Conservation (phyloP, 2,329 filamentous ascomycete species). For the Colletotrichum lupini region DNA sequence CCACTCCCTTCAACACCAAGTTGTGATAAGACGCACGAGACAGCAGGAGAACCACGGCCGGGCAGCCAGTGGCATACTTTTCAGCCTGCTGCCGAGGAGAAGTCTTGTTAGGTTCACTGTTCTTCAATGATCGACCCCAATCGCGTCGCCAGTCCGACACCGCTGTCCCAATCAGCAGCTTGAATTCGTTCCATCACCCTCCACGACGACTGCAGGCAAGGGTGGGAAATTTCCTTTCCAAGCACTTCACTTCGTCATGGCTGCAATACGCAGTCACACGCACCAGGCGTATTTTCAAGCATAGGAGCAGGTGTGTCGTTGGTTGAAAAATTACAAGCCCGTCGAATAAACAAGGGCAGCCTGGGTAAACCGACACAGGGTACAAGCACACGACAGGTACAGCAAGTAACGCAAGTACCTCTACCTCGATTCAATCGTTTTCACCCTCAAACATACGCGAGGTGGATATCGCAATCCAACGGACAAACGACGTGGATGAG, state of each 20-base stretch:
- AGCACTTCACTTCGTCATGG: slow-evolving; percentile 17
- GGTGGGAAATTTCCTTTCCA: neutral
- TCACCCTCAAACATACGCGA: neutral
- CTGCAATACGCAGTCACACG: slow-evolving; percentile 25
- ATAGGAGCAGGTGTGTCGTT: slow-evolving; percentile 1
- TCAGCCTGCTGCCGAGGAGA: slow-evolving; percentile 1
- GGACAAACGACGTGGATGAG: slow-evolving; percentile 8
- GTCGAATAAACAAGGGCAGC: slow-evolving; percentile 2
- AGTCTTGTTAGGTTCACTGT: neutral
- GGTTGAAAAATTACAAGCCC: neutral
- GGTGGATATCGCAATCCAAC: slow-evolving; percentile 27
- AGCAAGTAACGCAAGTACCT: slow-evolving; percentile 24
- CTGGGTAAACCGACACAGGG: neutral
- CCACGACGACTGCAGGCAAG: slow-evolving; percentile 12
- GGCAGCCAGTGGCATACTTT: neutral
- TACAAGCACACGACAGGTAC: slow-evolving; percentile 1
- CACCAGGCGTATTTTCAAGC: slow-evolving; percentile 1
- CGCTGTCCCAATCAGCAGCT: slow-evolving; percentile 1
- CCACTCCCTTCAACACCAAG: neutral
- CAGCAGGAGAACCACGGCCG: neutral
- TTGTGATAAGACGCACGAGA: neutral
- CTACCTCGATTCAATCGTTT: slow-evolving; percentile 13
- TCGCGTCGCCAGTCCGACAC: neutral
- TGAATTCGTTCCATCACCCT: slow-evolving; percentile 18
- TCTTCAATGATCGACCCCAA: neutral